Evolutionary conservation across 2,329 filamentous ascomycete species (phyloP), one percentile per base, ranked within the genome.

Genomic region (Clonostachys rosea): DNA sequence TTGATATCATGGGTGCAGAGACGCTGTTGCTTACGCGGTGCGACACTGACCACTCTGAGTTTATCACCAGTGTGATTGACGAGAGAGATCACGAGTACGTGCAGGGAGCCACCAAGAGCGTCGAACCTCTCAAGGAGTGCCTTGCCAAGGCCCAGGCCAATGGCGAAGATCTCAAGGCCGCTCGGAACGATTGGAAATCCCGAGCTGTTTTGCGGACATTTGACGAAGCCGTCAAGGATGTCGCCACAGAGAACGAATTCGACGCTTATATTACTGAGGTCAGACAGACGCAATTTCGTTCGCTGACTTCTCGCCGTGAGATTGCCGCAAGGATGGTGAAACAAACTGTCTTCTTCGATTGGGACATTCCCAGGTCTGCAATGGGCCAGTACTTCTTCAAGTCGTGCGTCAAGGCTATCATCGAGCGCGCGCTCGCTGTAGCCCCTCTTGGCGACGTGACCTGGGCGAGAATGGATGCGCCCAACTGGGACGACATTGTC

Each of bases 1-100:
- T 68, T 40, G 67, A 70, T 49, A 62, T 69, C 36, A 66, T 69
- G 65, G 64, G 64, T 33, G 59, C 63, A 5, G 65, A 69, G 43
- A 69, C 66, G 0, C 52, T 69, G 49, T 50, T 70, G 18, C 54
- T 69, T 11, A 65, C 62, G 43, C 63, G 66, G 2, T 69, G 65
- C 44, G 66, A 69, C 46, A 61, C 56, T 6, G 65, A 68, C 47
- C 58, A 64, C 41, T 59, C 64, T 2, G 59, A 68, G 46, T 69
- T 68, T 48, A 68, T 69, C 51, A 67, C 65, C 0, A 63, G 60
- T 14, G 51, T 53, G 3, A 57, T 66, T 9, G 67, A 70, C 47
- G 50, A 59, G 8, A 54, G 67, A 7, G 67, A 70, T 42, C 67
- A 69, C 42, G 60, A 62, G 40, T 69, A 67, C 50, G 60, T 70